Evolutionary conservation across 352 stramenopile genomes (phyloP).

Genomic region (Globisporangium emineosum): DNA sequence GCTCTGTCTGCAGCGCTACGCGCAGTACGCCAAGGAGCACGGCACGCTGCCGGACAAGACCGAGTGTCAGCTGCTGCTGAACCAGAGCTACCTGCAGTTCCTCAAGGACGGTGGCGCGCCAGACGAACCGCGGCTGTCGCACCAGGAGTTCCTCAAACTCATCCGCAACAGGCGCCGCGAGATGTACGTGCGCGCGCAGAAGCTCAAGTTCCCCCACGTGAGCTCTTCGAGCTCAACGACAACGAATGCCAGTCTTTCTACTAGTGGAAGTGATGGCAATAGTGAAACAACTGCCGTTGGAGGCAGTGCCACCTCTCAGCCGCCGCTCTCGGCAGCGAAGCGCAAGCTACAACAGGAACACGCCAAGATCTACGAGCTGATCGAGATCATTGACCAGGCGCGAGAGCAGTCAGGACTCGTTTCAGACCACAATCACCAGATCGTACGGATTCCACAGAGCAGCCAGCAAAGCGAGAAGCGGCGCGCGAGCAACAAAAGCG

Average conservation of each 20-base stretch:
- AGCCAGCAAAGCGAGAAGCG: background rate
- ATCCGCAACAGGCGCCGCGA: conserved; percentile 66
- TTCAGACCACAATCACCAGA: conserved; percentile 21
- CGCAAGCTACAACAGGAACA: conserved; percentile 48
- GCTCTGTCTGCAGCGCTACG: conserved; percentile 56
- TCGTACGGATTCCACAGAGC: background rate
- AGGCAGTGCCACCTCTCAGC: background rate
- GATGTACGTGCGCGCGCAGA: conserved; percentile 40
- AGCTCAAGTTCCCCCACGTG: conserved; percentile 8
- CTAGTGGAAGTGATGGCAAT: background rate
- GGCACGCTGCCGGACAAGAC: conserved; percentile 40
- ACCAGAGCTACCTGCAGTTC: conserved; percentile 56
- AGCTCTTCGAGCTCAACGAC: background rate
- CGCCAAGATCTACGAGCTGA: conserved; percentile 54
- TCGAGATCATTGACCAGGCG: conserved; percentile 58
- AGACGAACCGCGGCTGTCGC: conserved; percentile 46
- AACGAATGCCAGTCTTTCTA: background rate
- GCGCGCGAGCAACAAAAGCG: background rate
- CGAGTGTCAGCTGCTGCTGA: conserved; percentile 46
- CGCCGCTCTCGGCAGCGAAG: conserved; percentile 37
- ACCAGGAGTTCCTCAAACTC: conserved; percentile 64
- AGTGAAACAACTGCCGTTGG: background rate
- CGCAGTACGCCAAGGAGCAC: conserved; percentile 30
- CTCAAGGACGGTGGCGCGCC: conserved; percentile 40
- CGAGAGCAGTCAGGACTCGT: conserved; percentile 29